Evolutionary conservation across 1,284 basidiomycete species (phyloP), one percentile per base, ranked within the genome.

Genomic region (Crocinoboletus sp.): DNA sequence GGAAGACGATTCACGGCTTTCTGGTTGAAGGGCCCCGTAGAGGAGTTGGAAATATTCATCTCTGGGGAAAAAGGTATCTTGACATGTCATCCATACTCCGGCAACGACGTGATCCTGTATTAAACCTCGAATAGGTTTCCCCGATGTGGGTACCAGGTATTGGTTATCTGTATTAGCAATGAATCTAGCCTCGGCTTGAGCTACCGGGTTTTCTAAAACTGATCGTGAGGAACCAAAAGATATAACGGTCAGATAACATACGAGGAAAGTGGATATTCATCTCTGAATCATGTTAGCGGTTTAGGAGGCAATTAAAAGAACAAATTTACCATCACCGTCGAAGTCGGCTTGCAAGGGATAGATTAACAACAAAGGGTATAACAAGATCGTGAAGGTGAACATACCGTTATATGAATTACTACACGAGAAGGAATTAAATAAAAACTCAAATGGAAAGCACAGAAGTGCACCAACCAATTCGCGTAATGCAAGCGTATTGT

Each of bases 261-360:
- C 92, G 95, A 57, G 95, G 94, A 62, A 99, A 99, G 71, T 99
- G 95, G 52, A 99, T 94, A 71, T 99, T 99, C 95, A 99, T 99
- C 69, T 99, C 93, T 90, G 34, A 30, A 45, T 27, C 25, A 50
- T 20, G 38, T 60, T 32, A 65, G 52, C 17, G 16, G 13, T 37
- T 16, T 48, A 32, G 24, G 41, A 39, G 16, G 30, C 11, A 29
- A 31, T 47, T 41, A 39, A 38, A 28, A 48, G 15, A 12, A 22
- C 10, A 38, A 24, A 63, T 76, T 57, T 53, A 87, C 88, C 91
- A 71, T 99, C 96, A 58, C 96, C 96, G 64, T 99, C 96, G 64
- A 99, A 99, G 70, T 99, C 96, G 64, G 96, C 96, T 90, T 49
- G 40, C 46, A 38, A 48, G 33, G 10, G 10, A 36, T 16, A 30